Evolutionary conservation across 179 eudicot species (phyloP), one percentile per base, ranked within the genome.

Genomic region (Silene coronaria): DNA sequence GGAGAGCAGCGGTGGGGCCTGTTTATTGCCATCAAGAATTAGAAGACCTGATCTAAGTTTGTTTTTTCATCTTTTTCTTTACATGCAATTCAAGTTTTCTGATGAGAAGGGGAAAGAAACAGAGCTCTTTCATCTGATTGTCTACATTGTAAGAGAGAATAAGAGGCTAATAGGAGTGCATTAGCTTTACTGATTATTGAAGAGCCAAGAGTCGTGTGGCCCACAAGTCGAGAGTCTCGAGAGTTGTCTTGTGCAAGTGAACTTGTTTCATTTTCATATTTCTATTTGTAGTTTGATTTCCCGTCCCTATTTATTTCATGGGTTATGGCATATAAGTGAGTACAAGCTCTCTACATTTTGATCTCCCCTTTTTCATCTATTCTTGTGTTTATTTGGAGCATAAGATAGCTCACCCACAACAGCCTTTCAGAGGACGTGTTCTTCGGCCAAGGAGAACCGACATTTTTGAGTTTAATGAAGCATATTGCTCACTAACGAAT

Each of bases 1-100:
- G 97, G 97, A 1, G 96, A 94, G 91, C 98, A 94, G 83, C 80
- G 87, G 36, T 91, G 98, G 98, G 98, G 98, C 57, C 84, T 91
- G 80, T 94, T 94, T 73, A 74, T 91, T 46, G 98, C 90, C 73
- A 80, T 85, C 86, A 94, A 93, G 81, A 42, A 51, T 0, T 14
- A 22, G 19, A 22, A 77, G 72, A 64, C 32, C 27, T 78, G 76
- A 78, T 63, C 19, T 23, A 42, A 13, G 64, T n/a, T 22, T 19
- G 32, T n/a, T n/a, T n/a, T n/a, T n/a, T n/a, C n/a, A n/a, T n/a
- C n/a, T n/a, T n/a, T n/a, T n/a, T n/a, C n/a, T n/a, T n/a, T n/a
- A n/a, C n/a, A n/a, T n/a, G n/a, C n/a, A n/a, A n/a, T n/a, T n/a
- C n/a, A n/a, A n/a, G n/a, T n/a, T n/a, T n/a, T n/a, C n/a, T n/a